These are phyloP conservation scores for Pichia scutulata DNA, from an alignment of 805 yeast genomes.

Conservation along the genomic window DNA sequence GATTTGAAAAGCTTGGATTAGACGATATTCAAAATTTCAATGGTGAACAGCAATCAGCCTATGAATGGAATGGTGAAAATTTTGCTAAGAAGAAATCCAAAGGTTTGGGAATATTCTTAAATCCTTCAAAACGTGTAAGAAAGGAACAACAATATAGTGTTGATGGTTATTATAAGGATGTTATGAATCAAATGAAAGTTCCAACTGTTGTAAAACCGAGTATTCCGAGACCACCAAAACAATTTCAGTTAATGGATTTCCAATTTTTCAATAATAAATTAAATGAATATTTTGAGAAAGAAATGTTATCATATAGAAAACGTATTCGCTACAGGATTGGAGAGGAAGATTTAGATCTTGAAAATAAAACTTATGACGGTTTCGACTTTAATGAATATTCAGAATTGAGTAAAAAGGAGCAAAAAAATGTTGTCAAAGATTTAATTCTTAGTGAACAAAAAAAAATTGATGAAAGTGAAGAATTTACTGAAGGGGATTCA, in stretches of 20 bases:
- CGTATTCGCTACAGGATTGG: slow-evolving; percentile 50
- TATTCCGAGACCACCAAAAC: slow-evolving; percentile 54
- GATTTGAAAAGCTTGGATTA: slow-evolving; percentile 77
- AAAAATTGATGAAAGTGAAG: slow-evolving; percentile 46
- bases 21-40: slow-evolving; percentile 92
- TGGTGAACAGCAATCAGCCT: slow-evolving; percentile 66
- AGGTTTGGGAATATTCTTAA: slow-evolving; percentile 51
- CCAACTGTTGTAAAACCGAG: slow-evolving; percentile 33
- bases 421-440: slow-evolving; percentile 25
- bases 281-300: slow-evolving; percentile 48
- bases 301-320: slow-evolving; percentile 56
- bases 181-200: slow-evolving; percentile 33
- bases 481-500: slow-evolving; percentile 58
- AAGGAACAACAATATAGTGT: slow-evolving; percentile 73
- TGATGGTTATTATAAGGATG: slow-evolving; percentile 71
- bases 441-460: slow-evolving; percentile 41
- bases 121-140: slow-evolving; percentile 68
- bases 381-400: slow-evolving; percentile 29
- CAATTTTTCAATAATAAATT: slow-evolving; percentile 61
- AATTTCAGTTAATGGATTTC: slow-evolving; percentile 58
- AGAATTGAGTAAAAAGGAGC: slow-evolving; percentile 19
- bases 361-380: slow-evolving; percentile 18
- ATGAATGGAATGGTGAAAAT: slow-evolving; percentile 94
- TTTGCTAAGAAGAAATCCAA: slow-evolving; percentile 57
- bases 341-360: slow-evolving; percentile 49